Conservation (phyloP, 148 eudicot genomes). For the Spergularia bocconei region DNA sequence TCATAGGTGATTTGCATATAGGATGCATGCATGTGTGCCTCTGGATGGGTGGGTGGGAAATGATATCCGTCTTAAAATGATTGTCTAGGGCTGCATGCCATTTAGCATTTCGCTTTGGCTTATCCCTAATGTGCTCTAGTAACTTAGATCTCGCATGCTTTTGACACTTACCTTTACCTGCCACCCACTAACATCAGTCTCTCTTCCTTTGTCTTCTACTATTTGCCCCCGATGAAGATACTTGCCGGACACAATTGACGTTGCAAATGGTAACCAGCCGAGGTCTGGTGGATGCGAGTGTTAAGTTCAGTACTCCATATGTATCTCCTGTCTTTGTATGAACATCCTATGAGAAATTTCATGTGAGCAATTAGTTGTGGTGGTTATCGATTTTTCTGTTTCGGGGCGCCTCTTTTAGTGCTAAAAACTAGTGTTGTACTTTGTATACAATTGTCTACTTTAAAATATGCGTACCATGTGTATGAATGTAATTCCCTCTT, state of each 20-base stretch:
- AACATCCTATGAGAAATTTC: background rate
- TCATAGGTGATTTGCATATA: background rate
- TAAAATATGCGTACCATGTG: too few relatives aligned
- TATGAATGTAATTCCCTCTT: too few relatives aligned
- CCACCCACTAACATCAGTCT: background rate
- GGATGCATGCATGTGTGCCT: background rate
- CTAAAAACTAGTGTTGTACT: too few relatives aligned
- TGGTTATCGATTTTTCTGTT: too few relatives aligned
- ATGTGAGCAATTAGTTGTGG: slow-evolving; percentile 4
- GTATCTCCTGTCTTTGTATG: slow-evolving; percentile 10
- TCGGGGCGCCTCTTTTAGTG: too few relatives aligned
- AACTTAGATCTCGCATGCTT: background rate
- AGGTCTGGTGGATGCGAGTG: slow-evolving; percentile 74
- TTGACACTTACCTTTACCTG: background rate
- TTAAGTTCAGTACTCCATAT: slow-evolving; percentile 22
- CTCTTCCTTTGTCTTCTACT: background rate
- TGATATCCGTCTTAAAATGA: too few relatives aligned
- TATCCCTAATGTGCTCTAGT: background rate
- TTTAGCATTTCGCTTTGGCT: too few relatives aligned
- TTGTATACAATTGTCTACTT: too few relatives aligned
- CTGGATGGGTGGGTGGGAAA: too few relatives aligned
- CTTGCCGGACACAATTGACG: slow-evolving; percentile 92
- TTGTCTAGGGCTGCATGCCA: too few relatives aligned
- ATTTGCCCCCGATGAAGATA: slow-evolving; percentile 43
- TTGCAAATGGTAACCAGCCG: slow-evolving; percentile 64